Base-by-base conservation (phyloP, 1,139 yeast genomes). In the Meyerozyma smithsonii region DNA sequence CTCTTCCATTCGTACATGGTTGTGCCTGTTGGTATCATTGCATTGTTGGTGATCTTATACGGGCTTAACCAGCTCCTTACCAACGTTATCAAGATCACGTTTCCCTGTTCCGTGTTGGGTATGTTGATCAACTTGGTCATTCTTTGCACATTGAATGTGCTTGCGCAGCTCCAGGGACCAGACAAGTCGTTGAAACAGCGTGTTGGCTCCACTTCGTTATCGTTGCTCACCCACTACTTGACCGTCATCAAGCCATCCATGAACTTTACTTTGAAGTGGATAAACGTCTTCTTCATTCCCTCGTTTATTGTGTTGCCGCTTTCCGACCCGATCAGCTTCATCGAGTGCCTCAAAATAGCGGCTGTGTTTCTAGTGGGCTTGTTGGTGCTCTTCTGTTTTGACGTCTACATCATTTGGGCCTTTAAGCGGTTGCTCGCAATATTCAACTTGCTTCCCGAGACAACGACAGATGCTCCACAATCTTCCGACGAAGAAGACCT, bases 91-190 rank as follows among this genome's bases (percentile, higher is more conserved):
- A 69, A 76, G 7, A 72, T 84, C 45, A 64, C 71, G 36, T 81
- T 85, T 52, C 95, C 95, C 0, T 74, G 87, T 8, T 82, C 90
- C 8, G 94, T 84, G 19, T 72, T 86, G 39, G 81, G 88, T 25
- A 81, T 85, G 90, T 66, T 84, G 54, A 59, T 82, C 18, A 69
- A 80, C 43, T 76, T 82, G 54, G 61, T 74, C 14, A 56, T 69
- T 4, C 59, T 84, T 14, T 63, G 80, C 44, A 45, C 64, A 3
- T 49, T 69, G 30, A 62, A 57, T 41, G 42, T 48, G 2, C 30
- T 62, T 5, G 43, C 61, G 4, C 51, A 45, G 21, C 35, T 45
- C 28, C 40, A 7, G 28, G 28, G 17, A 32, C 39, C 11, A 25
- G 41, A 16, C 14, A 32, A 36, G 6, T 15, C 39, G 24, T 23